phyloP scores from a whole-genome alignment of 225 moss, liverwort and hornwort species.

The Sphagnum contortum region DNA sequence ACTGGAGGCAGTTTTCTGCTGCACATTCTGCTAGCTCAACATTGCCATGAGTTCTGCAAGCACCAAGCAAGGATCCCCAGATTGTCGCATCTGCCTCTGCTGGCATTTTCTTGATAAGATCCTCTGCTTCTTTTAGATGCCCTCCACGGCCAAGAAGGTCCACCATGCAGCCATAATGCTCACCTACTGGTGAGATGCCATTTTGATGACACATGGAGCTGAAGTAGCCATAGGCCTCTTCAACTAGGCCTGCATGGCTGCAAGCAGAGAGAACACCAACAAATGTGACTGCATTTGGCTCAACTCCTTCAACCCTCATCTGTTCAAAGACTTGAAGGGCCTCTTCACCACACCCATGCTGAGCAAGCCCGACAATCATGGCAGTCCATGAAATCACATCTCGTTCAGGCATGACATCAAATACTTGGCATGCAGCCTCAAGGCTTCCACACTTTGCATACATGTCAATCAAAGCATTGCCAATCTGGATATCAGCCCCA shows the following conservation, averaged over 20 bases:
- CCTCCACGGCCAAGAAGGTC: slow-evolving; percentile 14
- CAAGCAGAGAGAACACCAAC: slow-evolving; percentile 12
- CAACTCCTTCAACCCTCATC: neutral
- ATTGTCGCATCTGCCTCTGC: neutral
- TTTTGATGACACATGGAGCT: neutral
- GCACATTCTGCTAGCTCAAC: slow-evolving; percentile 7
- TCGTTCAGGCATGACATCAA: neutral
- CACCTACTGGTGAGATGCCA: slow-evolving; percentile 2
- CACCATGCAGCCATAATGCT: slow-evolving; percentile 13
- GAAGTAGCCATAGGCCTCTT: slow-evolving; percentile 8
- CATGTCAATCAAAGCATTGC: neutral
- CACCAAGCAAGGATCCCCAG: slow-evolving; percentile 10
- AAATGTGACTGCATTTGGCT: slow-evolving; percentile 4
- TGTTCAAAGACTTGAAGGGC: neutral
- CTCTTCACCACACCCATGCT: neutral
- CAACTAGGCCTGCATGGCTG: slow-evolving; percentile 10
- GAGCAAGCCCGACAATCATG: slow-evolving; percentile 1
- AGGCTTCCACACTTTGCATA: slow-evolving; percentile 3
- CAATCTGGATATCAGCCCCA: neutral
- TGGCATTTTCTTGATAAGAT: slow-evolving; percentile 5
- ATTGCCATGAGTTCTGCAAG: slow-evolving; percentile 12
- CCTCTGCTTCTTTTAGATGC: slow-evolving; percentile 7
- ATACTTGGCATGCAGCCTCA: slow-evolving; percentile 1
- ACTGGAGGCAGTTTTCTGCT: slow-evolving; percentile 1
- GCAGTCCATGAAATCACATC: slow-evolving; percentile 3